Base-by-base conservation (phyloP, 2,329 filamentous ascomycete species). In the Balansia obtecta region DNA sequence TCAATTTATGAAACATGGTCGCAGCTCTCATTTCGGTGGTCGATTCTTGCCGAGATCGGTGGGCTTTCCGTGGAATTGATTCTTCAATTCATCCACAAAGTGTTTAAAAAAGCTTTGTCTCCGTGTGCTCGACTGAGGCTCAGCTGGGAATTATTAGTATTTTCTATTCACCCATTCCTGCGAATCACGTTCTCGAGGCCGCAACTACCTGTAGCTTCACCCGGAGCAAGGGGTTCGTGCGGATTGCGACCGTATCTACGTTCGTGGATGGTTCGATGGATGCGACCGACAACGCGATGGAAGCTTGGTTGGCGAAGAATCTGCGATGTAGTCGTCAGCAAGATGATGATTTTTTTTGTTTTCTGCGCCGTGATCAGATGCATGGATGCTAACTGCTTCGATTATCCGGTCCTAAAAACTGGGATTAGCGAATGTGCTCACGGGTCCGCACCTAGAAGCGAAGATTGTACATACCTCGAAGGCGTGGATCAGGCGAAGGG, bases 291-390 rank as follows among this genome's bases (percentile, higher is more conserved):
- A 3, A 68, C 69, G 53, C 69, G 70, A 54, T 79, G 75, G 58
- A 78, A 79, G 9, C 65, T 63, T 1, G 74, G 75, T 15, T 68
- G 74, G 22, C 68, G 66, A 15, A 79, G 71, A 50, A 79, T 72
- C 71, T 76, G 42, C 7, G 27, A 27, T 27, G 4, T 8, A 27
- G 27, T 27, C 7, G 49, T 55, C 48, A 56, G 55, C 43, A 44
- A 20, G 8, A 13, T 22, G 7, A 42, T n/a, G 40, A 15, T 10
- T 27, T 20, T n/a, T n/a, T n/a, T n/a, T n/a, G n/a, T n/a, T n/a
- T n/a, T n/a, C n/a, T n/a, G n/a, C 3, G 1, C 20, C 1, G 11
- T 18, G 4, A 40, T 18, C 15, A 27, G 12, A 39, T 41, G 22
- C 15, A 13, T 7, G 39, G 10, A 20, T 34, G 45, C 58, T 47